phyloP scores from a whole-genome alignment of 257 asterid species.

The Petunia axillaris region DNA sequence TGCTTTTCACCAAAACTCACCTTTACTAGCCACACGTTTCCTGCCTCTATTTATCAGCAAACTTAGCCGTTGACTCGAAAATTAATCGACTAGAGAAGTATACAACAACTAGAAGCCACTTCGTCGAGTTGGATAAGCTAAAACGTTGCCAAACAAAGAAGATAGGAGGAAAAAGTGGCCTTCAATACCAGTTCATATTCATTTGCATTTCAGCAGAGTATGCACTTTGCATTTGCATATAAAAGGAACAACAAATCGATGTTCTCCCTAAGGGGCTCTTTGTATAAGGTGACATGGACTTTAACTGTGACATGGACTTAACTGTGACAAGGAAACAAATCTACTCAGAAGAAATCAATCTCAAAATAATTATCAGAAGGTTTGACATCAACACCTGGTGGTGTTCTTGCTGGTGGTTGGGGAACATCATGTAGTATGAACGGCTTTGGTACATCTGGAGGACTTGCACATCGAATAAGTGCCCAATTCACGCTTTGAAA shows the following conservation, averaged over 20 bases:
- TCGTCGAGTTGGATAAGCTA: constrained; percentile 1
- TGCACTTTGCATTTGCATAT: constrained; percentile 22
- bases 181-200: constrained; percentile 22
- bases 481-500: constrained; percentile 72
- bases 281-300: constrained; percentile 1
- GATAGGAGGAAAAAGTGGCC: not conserved
- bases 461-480: constrained; percentile 65
- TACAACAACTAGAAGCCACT: not conserved
- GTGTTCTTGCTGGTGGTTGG: constrained; percentile 34
- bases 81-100: not conserved
- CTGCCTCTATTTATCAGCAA: not conserved
- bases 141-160: constrained; percentile 8
- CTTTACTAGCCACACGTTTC: not conserved
- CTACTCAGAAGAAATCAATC: constrained; percentile 60
- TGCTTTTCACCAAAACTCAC: not conserved
- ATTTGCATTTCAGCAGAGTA: constrained; percentile 22
- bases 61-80: not conserved
- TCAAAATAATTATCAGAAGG: constrained; percentile 63
- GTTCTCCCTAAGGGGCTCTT: constrained; percentile 10
- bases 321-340: not conserved
- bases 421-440: constrained; percentile 38
- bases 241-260: not conserved
- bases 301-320: not conserved
- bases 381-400: constrained; percentile 48
- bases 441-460: constrained; percentile 66